Percentiles rank a stretch among this genome's conserved stretches.
These are phyloP conservation scores for Phytophthora pini DNA, from an alignment of 352 stramenopile genomes.

Conservation along the genomic window DNA sequence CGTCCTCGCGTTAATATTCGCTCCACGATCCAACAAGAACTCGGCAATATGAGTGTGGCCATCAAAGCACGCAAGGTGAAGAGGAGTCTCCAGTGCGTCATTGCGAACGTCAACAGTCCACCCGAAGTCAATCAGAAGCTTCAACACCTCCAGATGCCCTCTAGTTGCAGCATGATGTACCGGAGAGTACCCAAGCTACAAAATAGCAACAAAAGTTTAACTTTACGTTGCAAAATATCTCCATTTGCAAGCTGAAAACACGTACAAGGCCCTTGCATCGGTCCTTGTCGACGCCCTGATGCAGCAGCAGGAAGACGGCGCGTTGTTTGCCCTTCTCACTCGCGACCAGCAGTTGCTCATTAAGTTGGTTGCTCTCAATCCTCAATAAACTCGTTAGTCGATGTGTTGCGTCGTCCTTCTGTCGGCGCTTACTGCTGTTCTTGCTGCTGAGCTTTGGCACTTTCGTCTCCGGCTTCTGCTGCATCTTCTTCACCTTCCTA, in stretches of 20 bases:
- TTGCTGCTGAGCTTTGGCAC: conserved; percentile 6
- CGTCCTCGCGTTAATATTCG: conserved; percentile 57
- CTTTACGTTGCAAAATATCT: not conserved
- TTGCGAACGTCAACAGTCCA: conserved; percentile 58
- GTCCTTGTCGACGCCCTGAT: conserved; percentile 62
- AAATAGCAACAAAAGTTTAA: conserved; percentile 2
- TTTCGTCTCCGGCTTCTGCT: conserved; percentile 3
- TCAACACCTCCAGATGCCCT: conserved; percentile 69
- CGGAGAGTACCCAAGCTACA: conserved; percentile 65
- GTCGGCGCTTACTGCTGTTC: conserved; percentile 16
- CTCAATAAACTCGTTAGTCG: conserved; percentile 53
- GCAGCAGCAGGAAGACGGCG: conserved; percentile 70
- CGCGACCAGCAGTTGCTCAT: conserved; percentile 69
- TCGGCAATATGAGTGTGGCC: conserved; percentile 64
- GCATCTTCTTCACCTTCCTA: not conserved
- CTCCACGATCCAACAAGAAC: conserved; percentile 67
- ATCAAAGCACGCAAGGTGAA: conserved; percentile 74
- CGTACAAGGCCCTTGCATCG: conserved; percentile 72
- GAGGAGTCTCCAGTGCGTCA: conserved; percentile 62
- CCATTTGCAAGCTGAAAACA: not conserved
- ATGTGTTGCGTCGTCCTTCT: conserved; percentile 31
- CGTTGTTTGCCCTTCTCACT: conserved; percentile 77
- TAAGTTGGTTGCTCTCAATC: conserved; percentile 46
- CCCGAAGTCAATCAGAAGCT: conserved; percentile 71
- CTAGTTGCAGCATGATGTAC: conserved; percentile 74